Conservation (phyloP, 208 protist genomes). For the Trypanosoma platydactyli region DNA sequence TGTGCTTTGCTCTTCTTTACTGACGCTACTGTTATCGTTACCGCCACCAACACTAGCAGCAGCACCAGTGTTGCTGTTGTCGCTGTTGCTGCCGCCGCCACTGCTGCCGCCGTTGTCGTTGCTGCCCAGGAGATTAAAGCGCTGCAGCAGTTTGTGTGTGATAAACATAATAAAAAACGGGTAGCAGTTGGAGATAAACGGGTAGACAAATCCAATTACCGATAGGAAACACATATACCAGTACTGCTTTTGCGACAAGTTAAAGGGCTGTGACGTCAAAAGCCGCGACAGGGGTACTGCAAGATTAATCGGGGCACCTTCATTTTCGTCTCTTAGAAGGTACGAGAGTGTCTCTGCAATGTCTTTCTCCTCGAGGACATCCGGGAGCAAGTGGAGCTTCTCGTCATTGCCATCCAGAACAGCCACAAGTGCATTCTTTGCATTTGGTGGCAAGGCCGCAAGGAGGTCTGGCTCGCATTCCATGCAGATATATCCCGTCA, state of each 20-base stretch:
- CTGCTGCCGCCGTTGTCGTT: background rate
- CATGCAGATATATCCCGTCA: slow-evolving; percentile 73
- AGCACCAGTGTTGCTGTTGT: background rate
- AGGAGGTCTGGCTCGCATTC: slow-evolving; percentile 37
- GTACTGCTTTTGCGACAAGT: slow-evolving; percentile 46
- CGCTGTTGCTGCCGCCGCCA: slow-evolving; percentile 10
- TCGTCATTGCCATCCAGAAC: slow-evolving; percentile 67
- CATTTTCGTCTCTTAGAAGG: slow-evolving; percentile 14
- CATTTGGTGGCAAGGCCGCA: slow-evolving; percentile 17
- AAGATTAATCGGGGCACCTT: slow-evolving; percentile 12
- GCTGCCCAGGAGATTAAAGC: slow-evolving; percentile 17
- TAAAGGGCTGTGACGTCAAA: slow-evolving; percentile 47
- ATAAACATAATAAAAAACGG: slow-evolving; percentile 84
- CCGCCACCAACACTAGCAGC: background rate
- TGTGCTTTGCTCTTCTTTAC: background rate
- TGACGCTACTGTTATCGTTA: background rate
- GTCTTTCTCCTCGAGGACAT: slow-evolving; percentile 20
- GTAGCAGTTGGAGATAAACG: slow-evolving; percentile 42
- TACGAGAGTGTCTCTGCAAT: slow-evolving; percentile 33
- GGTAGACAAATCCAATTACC: slow-evolving; percentile 39
- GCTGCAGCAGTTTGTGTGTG: slow-evolving; percentile 43
- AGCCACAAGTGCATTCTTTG: slow-evolving; percentile 37
- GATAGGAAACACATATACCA: slow-evolving; percentile 47
- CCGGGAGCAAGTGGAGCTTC: slow-evolving; percentile 36
- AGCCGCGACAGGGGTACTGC: slow-evolving; percentile 36